Evolutionary conservation across 805 yeast genomes (phyloP), one percentile per base, ranked within the genome.

Genomic region (Yarrowia osloensis): DNA sequence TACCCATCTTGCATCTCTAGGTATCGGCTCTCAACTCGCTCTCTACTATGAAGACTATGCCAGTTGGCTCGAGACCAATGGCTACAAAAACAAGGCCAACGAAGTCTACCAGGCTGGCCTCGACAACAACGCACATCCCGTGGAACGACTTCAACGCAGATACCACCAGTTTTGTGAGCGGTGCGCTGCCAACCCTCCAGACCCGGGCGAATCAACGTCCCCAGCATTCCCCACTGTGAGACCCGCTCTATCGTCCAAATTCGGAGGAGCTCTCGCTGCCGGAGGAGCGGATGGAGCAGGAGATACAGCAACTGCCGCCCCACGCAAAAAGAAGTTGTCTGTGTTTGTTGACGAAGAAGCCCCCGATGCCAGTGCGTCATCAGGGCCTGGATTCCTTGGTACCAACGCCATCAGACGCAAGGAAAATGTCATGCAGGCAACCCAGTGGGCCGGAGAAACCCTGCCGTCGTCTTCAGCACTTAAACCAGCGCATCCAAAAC

Each of bases 1-100:
- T 74, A 80, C 84, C 6, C 91, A 88, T 73, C 79, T 94, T 76
- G 85, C 87, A 49, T 84, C 87, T 69, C 86, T 88, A 70, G 85
- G 82, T 57, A 90, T 94, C 39, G 98, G 97, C 0, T 74, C 73
- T 37, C 80, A 80, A 44, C 78, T 91, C 62, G 86, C 97, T 0
- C 72, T 86, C 21, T 92, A 83, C 74, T 94, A 92, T 73, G 97
- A 91, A 73, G 88, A 85, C 68, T 91, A 89, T 77, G 90, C 96
- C 0, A 80, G 81, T 35, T 84, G 78, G 67, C 75, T 88, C 67
- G 96, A 89, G 73, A 52, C 79, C 0, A 77, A 76, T 19, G 81
- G 82, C 22, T 81, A 84, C 67, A 50, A 68, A 26, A 71, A 72
- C 2, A 88, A 86, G 67, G 96, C 96, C 0, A 78, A 79, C 2